Evolutionary conservation across 352 stramenopile genomes (phyloP).

Genomic region (Phytophthora melonis): DNA sequence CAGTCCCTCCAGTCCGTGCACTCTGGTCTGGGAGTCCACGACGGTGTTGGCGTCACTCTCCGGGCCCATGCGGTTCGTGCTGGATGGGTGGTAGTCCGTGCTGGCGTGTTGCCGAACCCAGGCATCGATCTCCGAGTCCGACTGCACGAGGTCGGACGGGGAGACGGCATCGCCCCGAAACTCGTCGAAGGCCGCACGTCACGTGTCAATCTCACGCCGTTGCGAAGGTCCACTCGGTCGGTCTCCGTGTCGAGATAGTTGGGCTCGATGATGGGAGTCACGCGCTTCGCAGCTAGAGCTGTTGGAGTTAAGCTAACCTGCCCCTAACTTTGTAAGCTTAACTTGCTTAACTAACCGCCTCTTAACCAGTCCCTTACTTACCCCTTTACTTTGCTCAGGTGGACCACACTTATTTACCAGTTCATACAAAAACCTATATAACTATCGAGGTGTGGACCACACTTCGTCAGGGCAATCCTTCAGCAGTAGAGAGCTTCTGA

Average conservation of each 20-base stretch:
- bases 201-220: constrained; percentile 72
- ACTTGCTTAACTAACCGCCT: no score
- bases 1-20: constrained; percentile 88
- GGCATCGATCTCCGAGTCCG: constrained; percentile 74
- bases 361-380: no score
- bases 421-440: no score
- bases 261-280: constrained; percentile 77
- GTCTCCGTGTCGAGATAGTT: constrained; percentile 84
- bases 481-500: no score
- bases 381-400: no score
- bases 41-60: constrained; percentile 66
- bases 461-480: no score
- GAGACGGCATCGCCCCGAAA: constrained; percentile 80
- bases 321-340: no score
- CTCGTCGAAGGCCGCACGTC: constrained; percentile 85
- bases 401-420: no score
- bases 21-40: constrained; percentile 83
- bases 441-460: no score
- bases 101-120: constrained; percentile 82
- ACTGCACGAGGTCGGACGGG: constrained; percentile 56
- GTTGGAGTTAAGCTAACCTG: no score
- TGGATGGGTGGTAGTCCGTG: constrained; percentile 89
- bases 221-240: constrained; percentile 68
- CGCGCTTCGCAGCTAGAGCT: no score
- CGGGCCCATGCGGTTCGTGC: constrained; percentile 87